phyloP scores from a whole-genome alignment of 2,329 filamentous ascomycete genomes.

The Penicillium sp. region DNA sequence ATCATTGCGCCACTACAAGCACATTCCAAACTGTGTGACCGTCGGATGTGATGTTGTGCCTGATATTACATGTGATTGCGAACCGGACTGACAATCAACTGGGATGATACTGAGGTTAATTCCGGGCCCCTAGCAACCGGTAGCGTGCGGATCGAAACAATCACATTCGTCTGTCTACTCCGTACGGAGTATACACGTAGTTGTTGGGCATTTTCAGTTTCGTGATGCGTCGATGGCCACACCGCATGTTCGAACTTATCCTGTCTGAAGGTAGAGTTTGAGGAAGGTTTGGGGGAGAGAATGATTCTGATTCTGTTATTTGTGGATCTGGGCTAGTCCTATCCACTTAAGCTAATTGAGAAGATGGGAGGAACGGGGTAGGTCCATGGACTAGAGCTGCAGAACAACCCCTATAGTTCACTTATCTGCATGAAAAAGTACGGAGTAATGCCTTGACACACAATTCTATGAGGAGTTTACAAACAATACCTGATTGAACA shows the following conservation, averaged over 20 bases:
- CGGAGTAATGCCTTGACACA: too few relatives aligned
- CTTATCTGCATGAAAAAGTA: too few relatives aligned
- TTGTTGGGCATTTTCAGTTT: neutral
- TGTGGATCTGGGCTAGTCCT: too few relatives aligned
- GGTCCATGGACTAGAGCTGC: too few relatives aligned
- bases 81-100: slow-evolving; percentile 3
- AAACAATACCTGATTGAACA: too few relatives aligned
- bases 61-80: slow-evolving; percentile 8
- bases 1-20: neutral
- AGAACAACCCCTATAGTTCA: too few relatives aligned
- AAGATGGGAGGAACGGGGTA: too few relatives aligned
- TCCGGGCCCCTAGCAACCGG: neutral
- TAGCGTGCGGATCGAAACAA: neutral
- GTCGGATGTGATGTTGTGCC: slow-evolving; percentile 12
- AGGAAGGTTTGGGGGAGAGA: too few relatives aligned
- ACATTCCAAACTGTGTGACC: slow-evolving; percentile 10
- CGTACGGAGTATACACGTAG: neutral
- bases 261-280: neutral
- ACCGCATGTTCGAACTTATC: neutral
- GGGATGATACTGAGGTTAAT: neutral
- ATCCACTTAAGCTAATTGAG: too few relatives aligned
- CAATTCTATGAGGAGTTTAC: too few relatives aligned
- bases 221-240: neutral
- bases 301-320: too few relatives aligned
- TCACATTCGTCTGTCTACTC: neutral